A percentile compares a stretch with the other conserved stretches of the same genome.
These are phyloP conservation scores for Eutypa lata DNA, from an alignment of 2,329 filamentous ascomycete genomes.

Conservation along the genomic window DNA sequence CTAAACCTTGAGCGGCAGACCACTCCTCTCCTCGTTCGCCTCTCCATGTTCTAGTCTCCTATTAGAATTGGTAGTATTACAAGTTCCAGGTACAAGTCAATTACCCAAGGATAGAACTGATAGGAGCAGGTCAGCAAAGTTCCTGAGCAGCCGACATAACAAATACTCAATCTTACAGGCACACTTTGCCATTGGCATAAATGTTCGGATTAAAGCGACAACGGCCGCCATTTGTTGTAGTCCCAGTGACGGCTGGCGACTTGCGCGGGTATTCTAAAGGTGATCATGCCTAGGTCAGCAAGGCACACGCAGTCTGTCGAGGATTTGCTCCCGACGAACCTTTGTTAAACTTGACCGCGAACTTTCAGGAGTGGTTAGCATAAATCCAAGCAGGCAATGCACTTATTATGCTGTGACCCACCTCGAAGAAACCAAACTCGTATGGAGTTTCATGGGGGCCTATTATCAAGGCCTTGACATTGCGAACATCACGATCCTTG, in stretches of 20 bases:
- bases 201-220: conserved; percentile 97
- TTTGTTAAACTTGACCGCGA: conserved; percentile 71
- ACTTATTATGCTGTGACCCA: conserved; percentile 36
- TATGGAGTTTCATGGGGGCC: conserved; percentile 94
- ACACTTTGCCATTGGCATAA: conserved; percentile 87
- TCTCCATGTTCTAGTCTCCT: conserved; percentile 73
- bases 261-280: conserved; percentile 78
- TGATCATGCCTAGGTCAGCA: conserved; percentile 4
- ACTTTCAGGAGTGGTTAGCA: conserved; percentile 49
- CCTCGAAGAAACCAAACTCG: conserved; percentile 96
- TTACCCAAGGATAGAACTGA: conserved; percentile 82
- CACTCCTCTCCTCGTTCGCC: conserved; percentile 89
- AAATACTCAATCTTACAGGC: conserved; percentile 61
- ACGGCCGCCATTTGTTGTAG: conserved; percentile 84
- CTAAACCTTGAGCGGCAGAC: conserved; percentile 92
- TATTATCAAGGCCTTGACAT: conserved; percentile 83
- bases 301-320: not conserved
- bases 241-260: conserved; percentile 59
- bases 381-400: not conserved
- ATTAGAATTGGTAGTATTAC: conserved; percentile 8
- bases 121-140: conserved; percentile 1
- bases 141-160: not conserved
- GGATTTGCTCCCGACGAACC: conserved; percentile 43
- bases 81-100: conserved; percentile 9
- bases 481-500: conserved; percentile 82